Percentiles rank a stretch among this genome's conserved stretches.
These are phyloP conservation scores for Luvunga scandens DNA, from an alignment of 345 rosid species.

Conservation along the genomic window DNA sequence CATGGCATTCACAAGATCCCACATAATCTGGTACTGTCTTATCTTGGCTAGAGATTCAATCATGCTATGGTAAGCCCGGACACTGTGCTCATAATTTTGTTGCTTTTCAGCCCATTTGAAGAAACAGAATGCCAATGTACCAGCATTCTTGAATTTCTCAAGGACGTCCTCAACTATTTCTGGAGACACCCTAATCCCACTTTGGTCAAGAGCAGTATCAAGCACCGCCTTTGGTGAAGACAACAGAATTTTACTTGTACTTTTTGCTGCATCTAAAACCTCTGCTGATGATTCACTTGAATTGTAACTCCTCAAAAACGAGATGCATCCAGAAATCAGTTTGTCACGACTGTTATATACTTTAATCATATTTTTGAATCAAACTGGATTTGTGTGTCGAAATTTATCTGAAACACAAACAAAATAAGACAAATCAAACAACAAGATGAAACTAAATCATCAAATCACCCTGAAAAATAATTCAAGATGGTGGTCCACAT, in stretches of 20 bases:
- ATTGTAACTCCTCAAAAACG: constrained; percentile 30
- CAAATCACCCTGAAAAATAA: background rate
- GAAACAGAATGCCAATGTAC: constrained; percentile 74
- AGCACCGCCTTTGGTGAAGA: constrained; percentile 56
- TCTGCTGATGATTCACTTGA: constrained; percentile 38
- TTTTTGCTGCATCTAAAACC: constrained; percentile 34
- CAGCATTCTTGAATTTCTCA: constrained; percentile 72
- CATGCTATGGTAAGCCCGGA: constrained; percentile 67
- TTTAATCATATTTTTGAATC: constrained; percentile 19
- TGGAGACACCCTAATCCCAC: constrained; percentile 47
- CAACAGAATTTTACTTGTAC: constrained; percentile 64
- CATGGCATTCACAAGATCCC: constrained; percentile 83
- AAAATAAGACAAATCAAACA: background rate
- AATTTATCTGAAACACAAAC: constrained; percentile 20
- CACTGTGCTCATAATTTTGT: constrained; percentile 57
- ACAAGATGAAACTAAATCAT: background rate
- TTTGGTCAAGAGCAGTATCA: constrained; percentile 71
- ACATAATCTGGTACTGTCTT: constrained; percentile 80
- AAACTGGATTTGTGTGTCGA: background rate
- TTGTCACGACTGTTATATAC: constrained; percentile 6
- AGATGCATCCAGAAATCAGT: constrained; percentile 21
- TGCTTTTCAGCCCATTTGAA: constrained; percentile 96
- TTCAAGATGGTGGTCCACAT: background rate
- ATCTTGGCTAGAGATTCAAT: constrained; percentile 78
- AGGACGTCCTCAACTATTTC: constrained; percentile 71